Evolutionary conservation across 164 flowering plant genomes (phyloP).

Genomic region (Houttuynia cordata): DNA sequence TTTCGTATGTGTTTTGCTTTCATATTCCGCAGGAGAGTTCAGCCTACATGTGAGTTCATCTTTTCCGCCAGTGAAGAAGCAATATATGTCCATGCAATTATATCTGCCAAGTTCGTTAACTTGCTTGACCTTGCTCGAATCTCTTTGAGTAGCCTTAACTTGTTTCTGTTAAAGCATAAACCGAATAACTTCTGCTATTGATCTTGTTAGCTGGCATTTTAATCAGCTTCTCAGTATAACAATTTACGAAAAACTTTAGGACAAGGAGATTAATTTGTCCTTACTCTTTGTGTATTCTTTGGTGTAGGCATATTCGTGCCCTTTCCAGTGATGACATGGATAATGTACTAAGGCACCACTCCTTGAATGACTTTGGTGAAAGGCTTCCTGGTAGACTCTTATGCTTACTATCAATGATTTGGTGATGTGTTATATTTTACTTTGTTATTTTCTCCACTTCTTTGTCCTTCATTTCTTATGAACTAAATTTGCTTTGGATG

Average conservation of each 20-base stretch:
- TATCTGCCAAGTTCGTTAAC: constrained; percentile 75
- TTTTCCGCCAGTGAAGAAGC: constrained; percentile 92
- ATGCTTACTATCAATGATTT: background rate
- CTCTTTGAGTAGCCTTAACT: background rate
- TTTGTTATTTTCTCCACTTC: background rate
- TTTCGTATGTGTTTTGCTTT: background rate
- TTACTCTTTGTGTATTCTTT: background rate
- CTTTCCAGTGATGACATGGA: constrained; percentile 71
- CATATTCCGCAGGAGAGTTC: constrained; percentile 91
- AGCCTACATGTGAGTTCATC: constrained; percentile 69
- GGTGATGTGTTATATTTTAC: background rate
- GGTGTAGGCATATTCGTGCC: constrained; percentile 63
- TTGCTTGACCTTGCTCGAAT: background rate
- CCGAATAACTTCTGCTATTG: background rate
- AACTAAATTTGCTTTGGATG: no score
- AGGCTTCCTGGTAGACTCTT: constrained; percentile 59
- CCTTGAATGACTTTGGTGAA: constrained; percentile 26
- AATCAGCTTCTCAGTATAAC: no score
- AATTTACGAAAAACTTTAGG: no score
- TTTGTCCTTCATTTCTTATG: background rate
- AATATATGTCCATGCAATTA: constrained; percentile 69
- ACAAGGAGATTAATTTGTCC: no score
- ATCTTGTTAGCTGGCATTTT: no score
- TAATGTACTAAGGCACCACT: constrained; percentile 24
- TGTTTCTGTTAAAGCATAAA: background rate